Evolutionary conservation across 805 yeast species (phyloP).

Genomic region (Cyberlindnera mrakii): DNA sequence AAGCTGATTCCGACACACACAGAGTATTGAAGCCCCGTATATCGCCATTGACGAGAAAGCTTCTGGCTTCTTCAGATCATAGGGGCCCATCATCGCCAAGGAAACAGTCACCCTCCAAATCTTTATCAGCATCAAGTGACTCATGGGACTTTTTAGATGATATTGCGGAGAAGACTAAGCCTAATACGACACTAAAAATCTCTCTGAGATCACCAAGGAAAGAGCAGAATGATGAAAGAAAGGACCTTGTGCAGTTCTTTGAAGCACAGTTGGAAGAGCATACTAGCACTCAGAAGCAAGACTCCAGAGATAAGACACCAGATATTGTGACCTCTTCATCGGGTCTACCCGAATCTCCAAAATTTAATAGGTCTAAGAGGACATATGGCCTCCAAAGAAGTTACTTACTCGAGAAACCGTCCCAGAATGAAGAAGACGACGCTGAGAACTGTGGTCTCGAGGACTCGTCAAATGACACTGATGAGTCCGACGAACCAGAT

Average conservation of each 20-base stretch:
- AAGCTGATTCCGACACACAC: too few species aligned
- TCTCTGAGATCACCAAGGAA: conserved; percentile 7
- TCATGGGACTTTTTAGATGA: conserved; percentile 9
- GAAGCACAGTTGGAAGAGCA: not conserved
- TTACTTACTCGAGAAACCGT: conserved; percentile 14
- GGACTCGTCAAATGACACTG: not conserved
- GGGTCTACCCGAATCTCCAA: not conserved
- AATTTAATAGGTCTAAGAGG: conserved; percentile 7
- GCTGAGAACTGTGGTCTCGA: not conserved
- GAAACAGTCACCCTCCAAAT: too few species aligned
- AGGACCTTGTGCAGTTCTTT: conserved; percentile 11
- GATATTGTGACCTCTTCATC: not conserved
- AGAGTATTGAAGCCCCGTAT: too few species aligned
- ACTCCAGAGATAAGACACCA: not conserved
- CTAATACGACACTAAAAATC: conserved; percentile 1
- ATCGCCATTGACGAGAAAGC: too few species aligned
- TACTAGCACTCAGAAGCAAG: not conserved
- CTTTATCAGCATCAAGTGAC: not conserved
- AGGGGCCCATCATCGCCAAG: too few species aligned
- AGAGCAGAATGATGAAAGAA: conserved; percentile 5
- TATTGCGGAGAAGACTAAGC: conserved; percentile 3
- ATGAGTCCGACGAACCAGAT: conserved; percentile 8
- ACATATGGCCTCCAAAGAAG: conserved; percentile 28
- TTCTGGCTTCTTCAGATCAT: too few species aligned
- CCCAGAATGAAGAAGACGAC: conserved; percentile 6